phyloP scores from a whole-genome alignment of 1,284 basidiomycete genomes.

The Neonothopanus nambi region DNA sequence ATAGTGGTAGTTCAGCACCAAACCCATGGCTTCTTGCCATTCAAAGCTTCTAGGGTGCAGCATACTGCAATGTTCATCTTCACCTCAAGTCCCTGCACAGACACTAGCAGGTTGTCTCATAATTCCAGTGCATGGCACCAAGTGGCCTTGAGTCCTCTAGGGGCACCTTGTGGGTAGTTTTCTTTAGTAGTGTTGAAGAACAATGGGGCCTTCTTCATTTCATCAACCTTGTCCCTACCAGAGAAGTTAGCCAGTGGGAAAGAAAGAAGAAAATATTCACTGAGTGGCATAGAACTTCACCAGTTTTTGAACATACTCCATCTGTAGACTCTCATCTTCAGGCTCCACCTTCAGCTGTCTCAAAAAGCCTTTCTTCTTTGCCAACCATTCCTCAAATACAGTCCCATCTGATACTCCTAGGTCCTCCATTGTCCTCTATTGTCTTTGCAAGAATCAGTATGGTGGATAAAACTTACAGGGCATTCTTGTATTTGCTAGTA shows the following conservation, averaged over 20 bases:
- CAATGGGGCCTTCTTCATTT: no score
- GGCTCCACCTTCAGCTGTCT: neutral
- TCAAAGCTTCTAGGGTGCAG: neutral
- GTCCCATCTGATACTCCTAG: neutral
- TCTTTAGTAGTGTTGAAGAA: no score
- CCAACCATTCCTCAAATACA: constrained; percentile 17
- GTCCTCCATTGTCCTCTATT: neutral
- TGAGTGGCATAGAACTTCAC: neutral
- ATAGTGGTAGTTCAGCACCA: neutral
- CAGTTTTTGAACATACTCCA: neutral
- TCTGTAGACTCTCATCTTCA: neutral
- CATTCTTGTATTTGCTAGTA: neutral
- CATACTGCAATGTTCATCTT: neutral
- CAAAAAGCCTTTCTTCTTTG: constrained; percentile 23
- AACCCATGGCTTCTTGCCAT: neutral
- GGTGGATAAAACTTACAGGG: neutral
- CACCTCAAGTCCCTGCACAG: neutral
- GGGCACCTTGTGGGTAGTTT: no score
- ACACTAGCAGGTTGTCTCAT: neutral
- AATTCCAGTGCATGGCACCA: neutral
- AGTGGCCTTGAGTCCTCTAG: neutral
- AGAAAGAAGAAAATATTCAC: no score
- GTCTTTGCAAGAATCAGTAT: neutral
- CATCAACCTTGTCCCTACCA: no score
- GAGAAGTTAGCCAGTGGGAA: no score